Base-by-base conservation (phyloP, 371 early-diverging fungal genomes). In the Rhizopus stolonifer region DNA sequence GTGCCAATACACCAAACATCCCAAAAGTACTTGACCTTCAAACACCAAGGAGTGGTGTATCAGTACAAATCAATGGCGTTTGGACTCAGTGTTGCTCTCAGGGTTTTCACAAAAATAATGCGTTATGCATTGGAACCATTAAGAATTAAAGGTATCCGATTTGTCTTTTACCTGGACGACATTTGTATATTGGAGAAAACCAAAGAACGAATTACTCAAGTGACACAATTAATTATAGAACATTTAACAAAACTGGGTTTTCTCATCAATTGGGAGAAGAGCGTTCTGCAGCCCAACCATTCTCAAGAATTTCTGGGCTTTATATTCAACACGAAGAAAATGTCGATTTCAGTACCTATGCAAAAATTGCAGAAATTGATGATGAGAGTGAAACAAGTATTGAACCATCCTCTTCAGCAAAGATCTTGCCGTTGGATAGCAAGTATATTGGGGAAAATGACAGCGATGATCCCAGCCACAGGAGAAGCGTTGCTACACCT, bases 301-400 rank as follows among this genome's bases (percentile, higher is more conserved):
- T 33, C 3, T 1, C 59, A 59, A 14, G 53, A 59, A 10, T 53
- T 33, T 17, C 47, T 59, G 7, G 59, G 54, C 0, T 59, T 59
- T 5, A 1, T 5, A 0, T 59, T 59, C 53, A 53, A 59, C 19
- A 53, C 53, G 2, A 47, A 25, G 18, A 42, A 0, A 6, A 59
- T 52, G 59, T 42, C 2, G 17, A 52, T 52, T 9, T 19, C 31
- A 13, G 24, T 53, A 0, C 48, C 53, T 7, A 0, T 0, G 11
- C 1, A 2, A 13, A 59, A 59, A 25, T 34, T 59, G 0, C 31
- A 22, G 18, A 59, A 53, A 11, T 14, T 59, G 2, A 5, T 40
- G 0, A n/a, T n/a, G n/a, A n/a, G n/a, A n/a, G n/a, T n/a, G n/a
- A n/a, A n/a, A n/a, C n/a, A n/a, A n/a, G n/a, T n/a, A n/a, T n/a